Evolutionary conservation across 331 rosid species (phyloP).

Genomic region (Saraca asoca): DNA sequence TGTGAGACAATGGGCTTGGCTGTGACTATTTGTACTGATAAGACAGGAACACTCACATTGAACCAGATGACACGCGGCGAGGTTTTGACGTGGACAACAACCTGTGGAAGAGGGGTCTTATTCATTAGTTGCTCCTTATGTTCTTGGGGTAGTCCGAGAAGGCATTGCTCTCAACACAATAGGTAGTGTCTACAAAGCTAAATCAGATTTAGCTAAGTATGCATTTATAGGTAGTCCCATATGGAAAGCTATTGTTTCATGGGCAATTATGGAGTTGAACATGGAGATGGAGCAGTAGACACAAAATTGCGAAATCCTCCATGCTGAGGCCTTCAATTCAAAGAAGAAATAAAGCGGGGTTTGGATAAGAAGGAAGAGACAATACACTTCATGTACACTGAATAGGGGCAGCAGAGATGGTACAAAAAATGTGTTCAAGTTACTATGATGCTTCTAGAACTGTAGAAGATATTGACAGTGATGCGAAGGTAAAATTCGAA

Average conservation of each 20-base stretch:
- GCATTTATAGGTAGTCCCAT: conserved; percentile 24
- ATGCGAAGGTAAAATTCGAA: conserved; percentile 32
- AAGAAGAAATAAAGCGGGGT: conserved; percentile 49
- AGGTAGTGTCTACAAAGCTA: conserved; percentile 8
- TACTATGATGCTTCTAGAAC: no score
- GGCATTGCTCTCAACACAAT: conserved; percentile 26
- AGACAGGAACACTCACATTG: neutral
- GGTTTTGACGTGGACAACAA: conserved; percentile 31
- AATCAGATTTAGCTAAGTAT: neutral
- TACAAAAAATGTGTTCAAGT: conserved; percentile 41
- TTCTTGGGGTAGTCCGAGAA: neutral
- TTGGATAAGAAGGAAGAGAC: conserved; percentile 29
- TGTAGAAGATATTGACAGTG: no score
- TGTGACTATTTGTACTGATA: conserved; percentile 14
- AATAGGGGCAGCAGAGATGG: conserved; percentile 55
- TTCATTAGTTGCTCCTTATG: neutral
- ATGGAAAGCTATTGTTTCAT: conserved; percentile 68
- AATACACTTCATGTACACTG: conserved; percentile 39
- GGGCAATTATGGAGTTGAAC: conserved; percentile 60
- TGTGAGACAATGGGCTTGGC: no score
- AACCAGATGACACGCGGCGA: conserved; percentile 34
- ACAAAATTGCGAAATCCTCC: neutral
- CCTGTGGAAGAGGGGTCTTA: neutral
- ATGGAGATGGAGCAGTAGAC: conserved; percentile 23
- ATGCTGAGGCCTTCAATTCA: conserved; percentile 27